Evolutionary conservation across 345 rosid species (phyloP), one percentile per base, ranked within the genome.

Genomic region (Euclidium syriacum): DNA sequence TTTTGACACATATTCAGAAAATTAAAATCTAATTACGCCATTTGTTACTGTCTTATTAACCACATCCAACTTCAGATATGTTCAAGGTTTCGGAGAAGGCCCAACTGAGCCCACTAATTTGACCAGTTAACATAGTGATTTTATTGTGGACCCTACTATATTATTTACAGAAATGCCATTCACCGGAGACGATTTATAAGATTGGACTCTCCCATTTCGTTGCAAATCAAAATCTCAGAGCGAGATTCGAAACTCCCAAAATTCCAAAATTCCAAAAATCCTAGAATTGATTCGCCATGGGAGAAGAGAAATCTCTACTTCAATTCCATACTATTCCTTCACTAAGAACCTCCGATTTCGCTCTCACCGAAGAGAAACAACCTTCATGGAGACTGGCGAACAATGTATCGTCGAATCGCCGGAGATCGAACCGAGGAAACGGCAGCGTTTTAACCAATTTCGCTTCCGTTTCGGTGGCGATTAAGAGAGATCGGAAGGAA

Each of bases 291-390:
- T 64, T 54, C 35, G 65, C 51, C 73, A 85, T 83, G 94, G 63
- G 70, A 75, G 84, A 79, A 54, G 80, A 81, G 64, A 65, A 67
- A 11, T 70, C 77, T 57, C 26, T 64, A 5, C 27, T 82, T 49
- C 63, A 75, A 0, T 76, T 78, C 44, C 72, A 68, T 44, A 60
- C 32, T 71, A 53, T 80, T 24, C 77, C 84, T 12, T 67, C 64
- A 53, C 85, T 86, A 1, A 75, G 38, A 30, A 55, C 83, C 40
- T 77, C 80, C 18, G 72, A 39, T 30, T 78, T 49, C 25, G 68
- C 58, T 10, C 52, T 70, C 70, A 14, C 49, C 22, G 77, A 73
- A 4, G 39, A 72, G n/a, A n/a, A n/a, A n/a, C n/a, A n/a, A 35
- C 33, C 66, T 57, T 64, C 75, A 18, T 58, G 70, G 47, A 52